Conservation (phyloP, 768 basidiomycete species). For the Pisolithus sp. region DNA sequence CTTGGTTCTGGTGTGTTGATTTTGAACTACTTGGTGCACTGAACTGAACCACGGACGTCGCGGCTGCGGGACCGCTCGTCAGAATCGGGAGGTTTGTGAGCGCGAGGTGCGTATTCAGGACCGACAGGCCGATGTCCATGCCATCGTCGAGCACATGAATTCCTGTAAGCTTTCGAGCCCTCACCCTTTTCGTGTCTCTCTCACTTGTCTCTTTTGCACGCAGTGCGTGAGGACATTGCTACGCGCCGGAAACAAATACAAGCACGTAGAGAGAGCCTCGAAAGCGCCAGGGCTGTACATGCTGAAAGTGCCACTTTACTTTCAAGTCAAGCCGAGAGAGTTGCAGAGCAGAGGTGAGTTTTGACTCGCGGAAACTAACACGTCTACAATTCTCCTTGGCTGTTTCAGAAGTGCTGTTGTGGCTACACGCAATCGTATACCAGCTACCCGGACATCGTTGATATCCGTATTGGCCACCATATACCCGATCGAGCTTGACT, state of each 20-base stretch:
- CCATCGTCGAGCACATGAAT: conserved; percentile 38
- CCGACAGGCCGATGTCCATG: conserved; percentile 37
- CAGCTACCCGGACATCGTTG: conserved; percentile 53
- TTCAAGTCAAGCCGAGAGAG: conserved; percentile 26
- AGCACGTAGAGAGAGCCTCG: conserved; percentile 42
- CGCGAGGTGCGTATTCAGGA: conserved; percentile 50
- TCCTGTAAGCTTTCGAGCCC: conserved; percentile 36
- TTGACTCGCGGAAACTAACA: conserved; percentile 1
- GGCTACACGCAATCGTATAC: conserved; percentile 43
- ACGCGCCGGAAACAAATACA: conserved; percentile 38
- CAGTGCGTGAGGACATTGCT: conserved; percentile 41
- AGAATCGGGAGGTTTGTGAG: conserved; percentile 69
- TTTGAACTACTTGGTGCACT: conserved; percentile 4
- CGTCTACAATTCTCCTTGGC: conserved; percentile 10
- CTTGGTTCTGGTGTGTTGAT: conserved; percentile 37
- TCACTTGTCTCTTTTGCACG: conserved; percentile 8
- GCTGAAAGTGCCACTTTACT: conserved; percentile 23
- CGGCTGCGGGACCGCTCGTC: conserved; percentile 17
- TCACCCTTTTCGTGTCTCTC: conserved; percentile 11
- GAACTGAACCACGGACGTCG: conserved; percentile 7
- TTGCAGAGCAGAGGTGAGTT: conserved; percentile 36
- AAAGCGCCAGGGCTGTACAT: conserved; percentile 36
- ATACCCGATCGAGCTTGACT: conserved; percentile 85
- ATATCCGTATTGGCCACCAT: conserved; percentile 68
- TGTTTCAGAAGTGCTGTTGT: conserved; percentile 39